These are phyloP conservation scores for Lunasporangiospora selenospora DNA, from an alignment of 192 early-diverging fungal genomes.

Conservation along the genomic window DNA sequence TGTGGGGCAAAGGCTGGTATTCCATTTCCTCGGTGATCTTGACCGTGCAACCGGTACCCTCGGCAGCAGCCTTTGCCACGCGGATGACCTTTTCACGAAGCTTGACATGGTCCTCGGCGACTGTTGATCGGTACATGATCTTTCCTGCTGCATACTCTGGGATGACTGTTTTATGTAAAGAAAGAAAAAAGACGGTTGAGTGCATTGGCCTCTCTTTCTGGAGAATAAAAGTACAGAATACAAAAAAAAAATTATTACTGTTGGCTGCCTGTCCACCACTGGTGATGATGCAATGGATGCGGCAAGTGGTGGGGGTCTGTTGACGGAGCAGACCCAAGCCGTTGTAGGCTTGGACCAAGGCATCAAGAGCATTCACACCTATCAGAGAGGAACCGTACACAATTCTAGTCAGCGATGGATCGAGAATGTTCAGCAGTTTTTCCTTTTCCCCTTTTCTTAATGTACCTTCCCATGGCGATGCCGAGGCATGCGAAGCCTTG, in stretches of 20 bases:
- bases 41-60: conserved; percentile 72
- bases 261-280: conserved; percentile 70
- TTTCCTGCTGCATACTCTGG: conserved; percentile 66
- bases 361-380: conserved; percentile 85
- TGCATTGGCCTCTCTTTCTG: too few species aligned
- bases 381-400: neutral
- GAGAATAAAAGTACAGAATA: neutral
- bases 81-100: conserved; percentile 58
- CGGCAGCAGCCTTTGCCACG: conserved; percentile 69
- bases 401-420: neutral
- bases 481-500: conserved; percentile 73
- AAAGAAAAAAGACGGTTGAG: neutral
- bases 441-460: neutral
- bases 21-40: conserved; percentile 58
- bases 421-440: neutral
- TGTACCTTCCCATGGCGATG: conserved; percentile 61
- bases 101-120: conserved; percentile 50
- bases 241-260: conserved; percentile 7
- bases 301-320: conserved; percentile 70
- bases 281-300: conserved; percentile 79
- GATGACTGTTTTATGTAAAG: conserved; percentile 54
- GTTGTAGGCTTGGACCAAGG: conserved; percentile 68
- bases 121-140: conserved; percentile 65
- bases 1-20: conserved; percentile 64
- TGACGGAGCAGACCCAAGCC: conserved; percentile 73